Evolutionary conservation across 768 basidiomycete genomes (phyloP), one percentile per base, ranked within the genome.

Genomic region (Coprinopsis sp.): DNA sequence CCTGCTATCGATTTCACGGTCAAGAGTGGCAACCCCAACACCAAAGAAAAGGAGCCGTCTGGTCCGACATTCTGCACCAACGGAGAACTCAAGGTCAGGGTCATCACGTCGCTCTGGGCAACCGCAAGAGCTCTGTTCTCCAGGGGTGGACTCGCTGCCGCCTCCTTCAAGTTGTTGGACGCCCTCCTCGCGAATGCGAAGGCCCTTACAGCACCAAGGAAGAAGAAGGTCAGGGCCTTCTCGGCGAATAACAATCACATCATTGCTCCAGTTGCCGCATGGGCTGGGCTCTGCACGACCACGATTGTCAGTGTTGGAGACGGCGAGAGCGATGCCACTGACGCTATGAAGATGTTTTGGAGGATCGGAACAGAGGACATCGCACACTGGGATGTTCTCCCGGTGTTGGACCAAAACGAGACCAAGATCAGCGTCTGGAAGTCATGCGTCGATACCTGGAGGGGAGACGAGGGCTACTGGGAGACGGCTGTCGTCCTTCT

Each of bases 261-360:
- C 14, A 4, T 49, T 11, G 47, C 31, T 3, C 47, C 47, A 11
- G 44, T 49, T n/a, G 11, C 7, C 6, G 33, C 23, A 11, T 49
- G 41, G 40, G 34, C 40, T 10, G 31, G 30, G 6, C 25, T 49
- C 2, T 33, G 41, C 16, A 27, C 31, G 19, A 49, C 31, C 21
- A 19, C 44, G 8, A 37, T 49, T 30, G n/a, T 42, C 5, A 25
- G 44, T 33, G 12, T 22, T 44, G 30, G 47, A 14, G 18, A 24
- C 27, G 22, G 40, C 24, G 47, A 23, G 41, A 37, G 6, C 4
- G 47, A 41, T 11, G 47, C 49, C 39, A 52, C 61, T 3, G 67
- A 73, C 6, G 63, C 67, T n/a, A 51, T 83, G 49, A 63, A 68
- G 42, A 67, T 59, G 23, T 87, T 87, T 58, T 84, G 82, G 81